Base-by-base conservation (phyloP, 164 flowering plant genomes). In the Warburgia ugandensis region DNA sequence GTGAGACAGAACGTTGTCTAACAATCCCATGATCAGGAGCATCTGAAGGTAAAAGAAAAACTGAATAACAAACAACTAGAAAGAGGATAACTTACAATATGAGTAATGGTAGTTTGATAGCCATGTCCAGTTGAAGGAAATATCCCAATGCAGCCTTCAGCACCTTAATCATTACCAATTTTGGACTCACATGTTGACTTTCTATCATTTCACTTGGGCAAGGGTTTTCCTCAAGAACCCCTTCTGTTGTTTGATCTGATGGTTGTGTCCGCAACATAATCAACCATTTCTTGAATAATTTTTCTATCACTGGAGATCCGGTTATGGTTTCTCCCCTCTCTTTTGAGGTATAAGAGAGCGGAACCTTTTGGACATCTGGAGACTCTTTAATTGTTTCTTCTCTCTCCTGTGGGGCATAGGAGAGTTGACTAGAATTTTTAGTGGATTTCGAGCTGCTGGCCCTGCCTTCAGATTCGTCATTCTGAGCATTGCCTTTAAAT, bases 201-300 rank as follows among this genome's bases (percentile, higher is more conserved):
- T 68, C 73, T 13, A 56, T 36, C 10, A 39, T 44, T 48, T 66
- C 70, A 35, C n/a, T 61, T 6, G 62, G 52, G 6, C 77, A 35
- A 30, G 67, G 56, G 28, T 45, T 66, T 47, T 73, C 81, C 5
- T 43, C 68, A 29, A 69, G 39, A 49, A 69, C 55, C 10, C 40
- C 77, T 56, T 78, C 67, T 7, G 36, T 62, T 27, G 31, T 53
- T 63, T 71, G 70, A 44, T 45, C 48, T 21, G 73, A 51, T 41
- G 83, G 56, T 49, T 61, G 73, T n/a, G 86, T 75, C 44, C 67
- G 69, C 71, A 89, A 65, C 62, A 78, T 63, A 50, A 68, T 69
- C 68, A 86, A 61, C 97, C 95, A 83, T 68, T 70, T 78, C 63
- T 63, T 73, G 55, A 89, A 81, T 41, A 89, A 35, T 45, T 68